These are phyloP conservation scores for Aspergillus hancockii DNA, from an alignment of 495 filamentous ascomycete species.

Conservation along the genomic window DNA sequence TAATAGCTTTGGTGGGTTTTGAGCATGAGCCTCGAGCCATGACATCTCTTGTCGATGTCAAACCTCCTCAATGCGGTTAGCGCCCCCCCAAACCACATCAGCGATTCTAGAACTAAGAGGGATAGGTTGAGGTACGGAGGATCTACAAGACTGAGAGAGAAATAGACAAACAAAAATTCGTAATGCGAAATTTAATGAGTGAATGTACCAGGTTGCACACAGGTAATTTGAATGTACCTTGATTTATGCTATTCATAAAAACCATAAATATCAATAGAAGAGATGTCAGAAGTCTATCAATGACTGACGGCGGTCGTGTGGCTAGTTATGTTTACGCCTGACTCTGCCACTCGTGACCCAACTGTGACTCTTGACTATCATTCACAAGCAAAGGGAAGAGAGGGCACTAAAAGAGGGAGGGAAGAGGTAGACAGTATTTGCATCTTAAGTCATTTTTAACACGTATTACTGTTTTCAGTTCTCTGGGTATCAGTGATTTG, in stretches of 20 bases:
- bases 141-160: neutral
- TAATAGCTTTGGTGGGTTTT: slow-evolving; percentile 24
- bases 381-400: neutral
- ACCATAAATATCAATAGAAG: neutral
- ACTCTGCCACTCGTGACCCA: neutral
- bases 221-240: neutral
- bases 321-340: neutral
- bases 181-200: neutral
- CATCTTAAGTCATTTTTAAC: neutral
- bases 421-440: neutral
- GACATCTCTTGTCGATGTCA: slow-evolving; percentile 33
- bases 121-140: neutral
- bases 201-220: neutral
- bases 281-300: neutral
- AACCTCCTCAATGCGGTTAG: slow-evolving; percentile 29
- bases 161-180: neutral
- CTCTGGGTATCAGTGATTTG: slow-evolving; percentile 1
- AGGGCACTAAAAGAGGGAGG: neutral
- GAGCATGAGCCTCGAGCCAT: slow-evolving; percentile 25
- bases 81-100: slow-evolving; percentile 23
- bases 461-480: neutral
- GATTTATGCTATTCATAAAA: neutral
- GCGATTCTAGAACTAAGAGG: slow-evolving; percentile 27
- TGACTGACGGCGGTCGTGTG: neutral
- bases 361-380: neutral